These are phyloP conservation scores for Pichia sp. DNA, from an alignment of 1,139 yeast species.

Conservation along the genomic window DNA sequence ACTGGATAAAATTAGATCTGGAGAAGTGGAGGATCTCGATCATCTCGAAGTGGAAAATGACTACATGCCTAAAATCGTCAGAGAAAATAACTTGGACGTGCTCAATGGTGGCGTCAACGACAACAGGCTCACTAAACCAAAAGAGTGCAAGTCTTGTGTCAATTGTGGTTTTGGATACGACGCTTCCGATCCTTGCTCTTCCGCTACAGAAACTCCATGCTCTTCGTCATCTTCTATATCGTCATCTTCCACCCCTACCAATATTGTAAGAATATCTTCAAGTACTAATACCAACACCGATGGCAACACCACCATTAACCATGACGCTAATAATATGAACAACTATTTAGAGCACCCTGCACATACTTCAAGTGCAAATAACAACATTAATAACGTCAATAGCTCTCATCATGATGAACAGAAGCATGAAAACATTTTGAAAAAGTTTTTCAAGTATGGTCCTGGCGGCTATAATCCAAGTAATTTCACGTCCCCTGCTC, in stretches of 20 bases:
- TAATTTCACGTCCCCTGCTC: neutral
- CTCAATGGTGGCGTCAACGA: slow-evolving; percentile 11
- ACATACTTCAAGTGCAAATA: neutral
- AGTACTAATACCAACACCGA: neutral
- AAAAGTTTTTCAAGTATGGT: slow-evolving; percentile 19
- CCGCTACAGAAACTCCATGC: neutral
- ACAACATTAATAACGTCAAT: slow-evolving; percentile 1
- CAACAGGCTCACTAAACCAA: slow-evolving; percentile 4
- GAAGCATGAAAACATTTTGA: slow-evolving; percentile 16
- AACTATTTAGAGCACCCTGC: neutral
- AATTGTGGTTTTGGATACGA: slow-evolving; percentile 28
- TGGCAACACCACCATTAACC: slow-evolving; percentile 1
- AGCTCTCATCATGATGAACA: slow-evolving; percentile 9
- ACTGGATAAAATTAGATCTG: slow-evolving; percentile 27
- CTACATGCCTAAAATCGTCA: slow-evolving; percentile 20
- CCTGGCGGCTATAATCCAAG: slow-evolving; percentile 17
- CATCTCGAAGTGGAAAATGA: slow-evolving; percentile 27
- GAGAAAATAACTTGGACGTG: slow-evolving; percentile 12
- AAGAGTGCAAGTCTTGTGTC: slow-evolving; percentile 27
- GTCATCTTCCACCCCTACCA: slow-evolving; percentile 1
- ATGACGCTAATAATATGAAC: neutral
- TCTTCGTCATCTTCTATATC: slow-evolving; percentile 1
- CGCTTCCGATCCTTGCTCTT: slow-evolving; percentile 8
- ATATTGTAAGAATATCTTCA: neutral
- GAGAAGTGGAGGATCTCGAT: slow-evolving; percentile 25